A percentile compares a stretch with the other conserved stretches of the same genome.
Conservation (phyloP, 352 stramenopile species). For the Phytopythium aichiense region DNA sequence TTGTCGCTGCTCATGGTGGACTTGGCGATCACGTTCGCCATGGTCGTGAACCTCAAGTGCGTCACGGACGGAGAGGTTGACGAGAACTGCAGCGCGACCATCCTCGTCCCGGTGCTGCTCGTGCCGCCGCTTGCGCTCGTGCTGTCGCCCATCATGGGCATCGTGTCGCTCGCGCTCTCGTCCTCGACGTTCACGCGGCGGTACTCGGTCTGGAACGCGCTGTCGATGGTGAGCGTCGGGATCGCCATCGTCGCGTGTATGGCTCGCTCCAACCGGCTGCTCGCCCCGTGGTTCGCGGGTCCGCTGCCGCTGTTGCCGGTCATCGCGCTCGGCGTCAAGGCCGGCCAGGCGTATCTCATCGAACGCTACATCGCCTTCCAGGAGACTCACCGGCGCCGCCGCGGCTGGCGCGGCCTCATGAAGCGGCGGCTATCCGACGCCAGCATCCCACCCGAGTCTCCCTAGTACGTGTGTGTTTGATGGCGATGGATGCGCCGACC, state of each 20-base stretch:
- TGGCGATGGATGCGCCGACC: neutral
- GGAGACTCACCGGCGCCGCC: conserved; percentile 65
- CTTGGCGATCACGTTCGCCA: conserved; percentile 73
- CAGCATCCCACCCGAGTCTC: conserved; percentile 63
- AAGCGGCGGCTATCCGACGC: conserved; percentile 77
- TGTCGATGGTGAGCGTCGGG: conserved; percentile 72
- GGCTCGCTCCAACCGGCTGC: conserved; percentile 56
- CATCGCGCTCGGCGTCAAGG: conserved; percentile 62
- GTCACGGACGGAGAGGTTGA: conserved; percentile 71
- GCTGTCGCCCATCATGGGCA: conserved; percentile 68
- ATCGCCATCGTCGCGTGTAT: conserved; percentile 68
- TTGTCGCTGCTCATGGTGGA: conserved; percentile 69
- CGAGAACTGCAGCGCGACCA: conserved; percentile 57
- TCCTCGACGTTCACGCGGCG: conserved; percentile 66
- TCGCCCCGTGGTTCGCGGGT: conserved; percentile 78
- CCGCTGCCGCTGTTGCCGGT: conserved; percentile 64
- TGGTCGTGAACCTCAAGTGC: conserved; percentile 78
- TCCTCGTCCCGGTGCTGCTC: conserved; percentile 71
- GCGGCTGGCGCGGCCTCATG: conserved; percentile 79
- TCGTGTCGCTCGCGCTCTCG: conserved; percentile 64
- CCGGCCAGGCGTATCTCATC: conserved; percentile 60
- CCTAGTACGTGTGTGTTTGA: conserved; percentile 26
- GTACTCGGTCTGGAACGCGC: conserved; percentile 75
- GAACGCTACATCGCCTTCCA: conserved; percentile 79
- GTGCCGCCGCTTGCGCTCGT: conserved; percentile 66